Conservation (phyloP, 2,329 filamentous ascomycete species). For the Fusarium sp. region DNA sequence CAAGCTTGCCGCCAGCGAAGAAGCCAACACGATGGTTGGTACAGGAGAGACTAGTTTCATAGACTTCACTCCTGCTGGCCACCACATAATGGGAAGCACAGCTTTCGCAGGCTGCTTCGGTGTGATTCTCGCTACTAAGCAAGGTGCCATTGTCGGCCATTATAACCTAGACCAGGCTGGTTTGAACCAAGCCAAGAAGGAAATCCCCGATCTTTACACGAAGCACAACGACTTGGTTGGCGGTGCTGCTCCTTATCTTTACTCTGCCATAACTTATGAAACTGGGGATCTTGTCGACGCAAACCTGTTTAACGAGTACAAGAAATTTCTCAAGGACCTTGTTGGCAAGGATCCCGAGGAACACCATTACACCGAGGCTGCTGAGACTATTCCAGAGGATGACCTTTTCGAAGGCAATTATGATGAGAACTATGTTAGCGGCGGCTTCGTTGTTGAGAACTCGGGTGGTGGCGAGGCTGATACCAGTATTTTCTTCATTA, state of each 20-base stretch:
- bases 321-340: neutral
- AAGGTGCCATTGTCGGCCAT: slow-evolving; percentile 4
- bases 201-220: neutral
- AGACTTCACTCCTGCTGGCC: neutral
- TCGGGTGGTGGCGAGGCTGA: neutral
- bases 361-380: neutral
- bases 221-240: neutral
- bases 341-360: neutral
- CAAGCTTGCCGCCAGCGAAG: neutral
- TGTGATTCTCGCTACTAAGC: slow-evolving; percentile 4
- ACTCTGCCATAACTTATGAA: neutral
- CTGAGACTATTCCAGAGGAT: neutral
- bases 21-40: neutral
- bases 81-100: neutral
- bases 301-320: neutral
- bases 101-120: slow-evolving; percentile 7
- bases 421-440: neutral
- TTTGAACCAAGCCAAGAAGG: neutral
- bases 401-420: neutral
- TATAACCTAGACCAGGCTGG: neutral
- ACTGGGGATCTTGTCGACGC: neutral
- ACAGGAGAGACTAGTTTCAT: neutral
- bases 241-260: neutral
- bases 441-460: slow-evolving; percentile 2
- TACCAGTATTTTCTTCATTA: neutral